phyloP scores from a whole-genome alignment of 163 green algal genomes.

The Prototheca cutis region DNA sequence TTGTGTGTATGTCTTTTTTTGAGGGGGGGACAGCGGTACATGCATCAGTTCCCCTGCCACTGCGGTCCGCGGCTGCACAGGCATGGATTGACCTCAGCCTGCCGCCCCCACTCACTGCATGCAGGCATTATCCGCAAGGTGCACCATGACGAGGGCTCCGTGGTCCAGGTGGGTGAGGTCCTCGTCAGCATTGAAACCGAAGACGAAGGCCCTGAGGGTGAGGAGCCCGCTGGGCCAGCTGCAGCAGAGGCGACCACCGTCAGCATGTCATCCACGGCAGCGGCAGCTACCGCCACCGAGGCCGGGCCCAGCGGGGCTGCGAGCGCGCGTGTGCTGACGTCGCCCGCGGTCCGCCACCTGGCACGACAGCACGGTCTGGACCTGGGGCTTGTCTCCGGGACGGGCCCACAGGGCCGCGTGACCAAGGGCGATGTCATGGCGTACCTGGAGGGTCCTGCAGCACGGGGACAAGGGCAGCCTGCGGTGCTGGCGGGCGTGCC shows the following conservation, averaged over 20 bases:
- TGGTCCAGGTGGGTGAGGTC: conserved; percentile 68
- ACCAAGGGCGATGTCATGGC: conserved; percentile 30
- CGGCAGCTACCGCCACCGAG: background rate
- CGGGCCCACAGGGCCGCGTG: conserved; percentile 28
- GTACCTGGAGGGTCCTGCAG: conserved; percentile 4
- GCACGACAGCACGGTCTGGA: conserved; percentile 29
- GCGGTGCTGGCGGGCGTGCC: background rate
- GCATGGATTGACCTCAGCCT: background rate
- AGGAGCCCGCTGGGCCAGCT: background rate
- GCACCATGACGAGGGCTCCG: conserved; percentile 49
- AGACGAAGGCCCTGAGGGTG: background rate
- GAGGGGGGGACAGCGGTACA: background rate
- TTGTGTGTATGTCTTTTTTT: no score
- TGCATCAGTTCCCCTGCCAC: no score
- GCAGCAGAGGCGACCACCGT: background rate
- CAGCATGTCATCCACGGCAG: background rate
- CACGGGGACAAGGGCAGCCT: background rate
- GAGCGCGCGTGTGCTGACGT: conserved; percentile 16
- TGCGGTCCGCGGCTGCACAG: no score
- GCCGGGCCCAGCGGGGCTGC: background rate
- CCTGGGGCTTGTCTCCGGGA: conserved; percentile 19
- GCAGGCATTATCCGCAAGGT: conserved; percentile 43
- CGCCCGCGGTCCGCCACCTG: conserved; percentile 27
- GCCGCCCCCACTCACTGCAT: conserved; percentile 31
- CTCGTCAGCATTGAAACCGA: conserved; percentile 43